phyloP scores from a whole-genome alignment of 805 yeast genomes.

The Cyberlindnera meyerae region DNA sequence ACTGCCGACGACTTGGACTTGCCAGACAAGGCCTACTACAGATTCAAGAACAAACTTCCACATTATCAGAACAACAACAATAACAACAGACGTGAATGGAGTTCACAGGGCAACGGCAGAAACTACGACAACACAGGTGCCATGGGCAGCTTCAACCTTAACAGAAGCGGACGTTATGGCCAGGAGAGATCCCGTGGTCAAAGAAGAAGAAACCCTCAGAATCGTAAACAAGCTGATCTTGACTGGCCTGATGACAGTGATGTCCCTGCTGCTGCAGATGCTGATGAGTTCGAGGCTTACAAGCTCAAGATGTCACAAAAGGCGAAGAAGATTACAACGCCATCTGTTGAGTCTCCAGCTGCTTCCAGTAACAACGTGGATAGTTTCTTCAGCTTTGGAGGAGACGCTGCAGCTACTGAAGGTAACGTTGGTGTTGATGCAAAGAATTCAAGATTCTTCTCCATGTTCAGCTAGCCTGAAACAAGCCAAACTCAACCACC shows the following conservation, averaged over 20 bases:
- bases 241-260: constrained; percentile 22
- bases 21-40: constrained; percentile 23
- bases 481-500: background rate
- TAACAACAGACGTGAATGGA: constrained; percentile 13
- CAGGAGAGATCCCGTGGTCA: constrained; percentile 10
- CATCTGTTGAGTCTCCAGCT: constrained; percentile 4
- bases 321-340: constrained; percentile 28
- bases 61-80: constrained; percentile 10
- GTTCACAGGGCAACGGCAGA: constrained; percentile 6
- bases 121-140: constrained; percentile 23
- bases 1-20: constrained; percentile 13
- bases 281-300: constrained; percentile 38
- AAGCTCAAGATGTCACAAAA: constrained; percentile 34
- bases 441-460: constrained; percentile 26
- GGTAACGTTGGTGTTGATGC: constrained; percentile 13
- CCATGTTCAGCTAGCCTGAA: constrained; percentile 24
- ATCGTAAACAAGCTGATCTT: constrained; percentile 12
- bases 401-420: constrained; percentile 6
- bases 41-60: constrained; percentile 14
- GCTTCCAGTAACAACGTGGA: constrained; percentile 17
- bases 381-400: constrained; percentile 21
- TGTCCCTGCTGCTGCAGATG: constrained; percentile 18
- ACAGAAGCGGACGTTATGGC: constrained; percentile 8
- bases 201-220: constrained; percentile 10
- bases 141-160: constrained; percentile 28